Evolutionary conservation across 192 early-diverging fungal species (phyloP).

Genomic region (Entomortierella beljakovae): DNA sequence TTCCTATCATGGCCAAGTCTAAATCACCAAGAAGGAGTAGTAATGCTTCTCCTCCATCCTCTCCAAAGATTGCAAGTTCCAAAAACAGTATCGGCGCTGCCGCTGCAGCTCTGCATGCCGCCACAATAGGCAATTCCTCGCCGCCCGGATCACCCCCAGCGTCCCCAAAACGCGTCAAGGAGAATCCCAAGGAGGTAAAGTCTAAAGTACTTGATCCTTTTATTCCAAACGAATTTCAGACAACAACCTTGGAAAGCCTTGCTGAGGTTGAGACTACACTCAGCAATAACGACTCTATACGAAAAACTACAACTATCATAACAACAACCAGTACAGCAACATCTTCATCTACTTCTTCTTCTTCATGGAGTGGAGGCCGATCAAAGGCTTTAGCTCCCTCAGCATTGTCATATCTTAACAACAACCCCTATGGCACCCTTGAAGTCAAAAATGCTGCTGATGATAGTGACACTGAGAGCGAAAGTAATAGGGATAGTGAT

Average conservation of each 20-base stretch:
- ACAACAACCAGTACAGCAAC: not conserved
- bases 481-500: constrained; percentile 23
- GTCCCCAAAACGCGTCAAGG: not conserved
- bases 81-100: constrained; percentile 5
- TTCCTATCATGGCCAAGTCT: constrained; percentile 40
- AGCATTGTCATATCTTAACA: constrained; percentile 23
- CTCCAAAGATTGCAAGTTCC: not conserved
- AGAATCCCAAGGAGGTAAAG: constrained; percentile 21
- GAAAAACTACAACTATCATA: not conserved
- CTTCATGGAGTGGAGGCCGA: not conserved
- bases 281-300: not conserved
- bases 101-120: constrained; percentile 13
- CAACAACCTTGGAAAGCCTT: constrained; percentile 5
- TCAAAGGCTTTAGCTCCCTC: not conserved
- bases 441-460: not conserved
- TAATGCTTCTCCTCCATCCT: not conserved
- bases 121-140: not conserved
- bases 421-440: constrained; percentile 22
- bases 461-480: constrained; percentile 7
- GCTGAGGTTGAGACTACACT: not conserved
- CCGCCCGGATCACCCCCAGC: constrained; percentile 5
- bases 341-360: not conserved
- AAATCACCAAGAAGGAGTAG: constrained; percentile 25
- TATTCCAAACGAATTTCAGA: not conserved
- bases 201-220: not conserved